These are phyloP conservation scores for Saccharomycopsis sp. DNA, from an alignment of 805 yeast species.

Conservation along the genomic window DNA sequence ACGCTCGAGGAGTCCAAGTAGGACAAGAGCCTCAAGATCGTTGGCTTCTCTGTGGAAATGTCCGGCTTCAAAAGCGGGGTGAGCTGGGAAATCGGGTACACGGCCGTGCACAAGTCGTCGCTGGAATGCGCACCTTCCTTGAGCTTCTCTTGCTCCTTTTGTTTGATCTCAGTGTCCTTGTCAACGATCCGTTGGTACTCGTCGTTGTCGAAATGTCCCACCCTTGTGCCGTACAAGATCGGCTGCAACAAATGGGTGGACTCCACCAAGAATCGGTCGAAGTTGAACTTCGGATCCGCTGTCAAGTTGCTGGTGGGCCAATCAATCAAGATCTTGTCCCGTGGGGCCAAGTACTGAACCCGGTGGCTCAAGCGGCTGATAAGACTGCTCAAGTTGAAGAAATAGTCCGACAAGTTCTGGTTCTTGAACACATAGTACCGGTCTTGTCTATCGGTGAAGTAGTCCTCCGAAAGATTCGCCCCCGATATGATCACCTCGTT, in stretches of 20 bases:
- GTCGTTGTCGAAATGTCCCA: conserved; percentile 20
- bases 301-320: conserved; percentile 71
- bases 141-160: conserved; percentile 17
- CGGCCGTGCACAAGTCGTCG: conserved; percentile 44
- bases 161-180: conserved; percentile 25
- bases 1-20: conserved; percentile 43
- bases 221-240: conserved; percentile 39
- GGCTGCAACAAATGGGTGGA: conserved; percentile 50
- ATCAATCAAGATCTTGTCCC: conserved; percentile 43
- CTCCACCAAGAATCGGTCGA: conserved; percentile 42
- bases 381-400: conserved; percentile 58
- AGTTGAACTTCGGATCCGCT: conserved; percentile 56
- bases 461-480: conserved; percentile 85
- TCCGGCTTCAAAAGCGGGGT: conserved; percentile 66
- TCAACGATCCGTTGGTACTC: conserved; percentile 21
- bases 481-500: conserved; percentile 82
- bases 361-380: conserved; percentile 65
- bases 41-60: conserved; percentile 74
- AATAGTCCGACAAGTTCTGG: conserved; percentile 55
- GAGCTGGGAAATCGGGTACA: conserved; percentile 88
- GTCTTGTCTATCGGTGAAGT: conserved; percentile 92
- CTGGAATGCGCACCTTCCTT: conserved; percentile 26
- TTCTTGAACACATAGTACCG: conserved; percentile 71
- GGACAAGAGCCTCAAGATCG: conserved; percentile 53
- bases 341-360: conserved; percentile 37